A percentile compares a stretch with the other conserved stretches of the same genome.
These are phyloP conservation scores for Citrullus colocynthis DNA, from an alignment of 306 rosid genomes.

Conservation along the genomic window DNA sequence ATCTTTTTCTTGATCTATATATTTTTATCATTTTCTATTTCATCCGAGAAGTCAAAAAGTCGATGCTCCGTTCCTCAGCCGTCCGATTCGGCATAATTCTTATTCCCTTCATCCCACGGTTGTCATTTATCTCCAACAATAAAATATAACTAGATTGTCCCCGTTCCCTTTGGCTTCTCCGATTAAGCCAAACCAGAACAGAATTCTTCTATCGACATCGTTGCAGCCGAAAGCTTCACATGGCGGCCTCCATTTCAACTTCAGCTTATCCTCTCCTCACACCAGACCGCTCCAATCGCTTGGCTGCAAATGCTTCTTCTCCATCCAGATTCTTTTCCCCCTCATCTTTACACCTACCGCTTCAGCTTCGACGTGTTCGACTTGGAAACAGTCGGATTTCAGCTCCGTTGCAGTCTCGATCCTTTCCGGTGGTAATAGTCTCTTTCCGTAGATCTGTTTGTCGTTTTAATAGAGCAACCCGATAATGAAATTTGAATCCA, in stretches of 20 bases:
- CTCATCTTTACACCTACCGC: constrained; percentile 37
- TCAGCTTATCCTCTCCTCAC: constrained; percentile 25
- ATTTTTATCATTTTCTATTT: background rate
- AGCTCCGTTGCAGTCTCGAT: constrained; percentile 24
- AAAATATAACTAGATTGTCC: background rate
- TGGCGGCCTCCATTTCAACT: constrained; percentile 61
- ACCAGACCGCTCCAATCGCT: constrained; percentile 23
- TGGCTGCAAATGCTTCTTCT: constrained; percentile 15
- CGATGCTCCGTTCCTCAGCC: background rate
- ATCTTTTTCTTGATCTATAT: too few species aligned
- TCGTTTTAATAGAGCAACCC: background rate
- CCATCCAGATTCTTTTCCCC: constrained; percentile 17
- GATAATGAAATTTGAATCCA: background rate
- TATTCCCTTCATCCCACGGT: background rate
- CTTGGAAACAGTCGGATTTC: constrained; percentile 19
- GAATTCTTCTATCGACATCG: background rate
- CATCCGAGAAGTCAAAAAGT: background rate
- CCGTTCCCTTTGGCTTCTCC: background rate
- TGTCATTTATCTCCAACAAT: background rate
- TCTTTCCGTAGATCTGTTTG: background rate
- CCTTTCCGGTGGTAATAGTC: constrained; percentile 39
- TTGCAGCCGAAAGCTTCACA: constrained; percentile 11
- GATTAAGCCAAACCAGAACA: constrained; percentile 12
- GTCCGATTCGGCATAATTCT: background rate
- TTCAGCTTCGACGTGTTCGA: constrained; percentile 25